Evolutionary conservation across 805 yeast species (phyloP).

Genomic region (Saturnispora ahearnii): DNA sequence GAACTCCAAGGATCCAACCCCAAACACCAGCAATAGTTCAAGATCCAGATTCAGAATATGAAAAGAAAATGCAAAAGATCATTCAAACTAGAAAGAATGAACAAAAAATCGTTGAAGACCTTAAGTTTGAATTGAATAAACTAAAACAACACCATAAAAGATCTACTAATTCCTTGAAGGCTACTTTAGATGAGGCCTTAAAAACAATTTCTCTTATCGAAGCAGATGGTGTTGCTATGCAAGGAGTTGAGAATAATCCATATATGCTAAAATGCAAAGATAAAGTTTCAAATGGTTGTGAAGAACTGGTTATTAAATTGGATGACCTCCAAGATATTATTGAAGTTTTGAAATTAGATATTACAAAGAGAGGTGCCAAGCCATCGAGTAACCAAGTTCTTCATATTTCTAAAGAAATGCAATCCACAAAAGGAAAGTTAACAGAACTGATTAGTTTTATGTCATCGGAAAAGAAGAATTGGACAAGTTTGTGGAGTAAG

Average conservation of each 20-base stretch:
- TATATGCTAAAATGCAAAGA: slow-evolving; percentile 73
- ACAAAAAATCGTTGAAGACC: slow-evolving; percentile 30
- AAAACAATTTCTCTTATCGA: slow-evolving; percentile 26
- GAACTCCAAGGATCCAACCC: background rate
- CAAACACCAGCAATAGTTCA: background rate
- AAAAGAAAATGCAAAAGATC: slow-evolving; percentile 10
- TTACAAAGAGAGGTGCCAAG: slow-evolving; percentile 81
- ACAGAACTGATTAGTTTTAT: slow-evolving; percentile 52
- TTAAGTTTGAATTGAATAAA: slow-evolving; percentile 52
- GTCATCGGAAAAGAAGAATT: slow-evolving; percentile 60
- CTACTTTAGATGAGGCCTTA: slow-evolving; percentile 28
- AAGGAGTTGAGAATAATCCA: slow-evolving; percentile 22
- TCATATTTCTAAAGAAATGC: slow-evolving; percentile 55
- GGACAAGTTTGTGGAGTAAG: slow-evolving; percentile 89
- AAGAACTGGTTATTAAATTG: slow-evolving; percentile 60
- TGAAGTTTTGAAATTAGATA: slow-evolving; percentile 83
- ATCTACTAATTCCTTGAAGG: slow-evolving; percentile 35
- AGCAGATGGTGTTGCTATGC: slow-evolving; percentile 14
- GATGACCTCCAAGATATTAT: slow-evolving; percentile 90
- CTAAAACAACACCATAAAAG: slow-evolving; percentile 47
- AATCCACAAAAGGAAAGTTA: slow-evolving; percentile 45
- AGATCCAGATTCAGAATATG: slow-evolving; percentile 9
- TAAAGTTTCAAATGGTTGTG: slow-evolving; percentile 70
- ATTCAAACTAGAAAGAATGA: slow-evolving; percentile 10
- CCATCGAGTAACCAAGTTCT: slow-evolving; percentile 68